phyloP scores from a whole-genome alignment of 331 rosid species.

The Erythrophleum ivorense region DNA sequence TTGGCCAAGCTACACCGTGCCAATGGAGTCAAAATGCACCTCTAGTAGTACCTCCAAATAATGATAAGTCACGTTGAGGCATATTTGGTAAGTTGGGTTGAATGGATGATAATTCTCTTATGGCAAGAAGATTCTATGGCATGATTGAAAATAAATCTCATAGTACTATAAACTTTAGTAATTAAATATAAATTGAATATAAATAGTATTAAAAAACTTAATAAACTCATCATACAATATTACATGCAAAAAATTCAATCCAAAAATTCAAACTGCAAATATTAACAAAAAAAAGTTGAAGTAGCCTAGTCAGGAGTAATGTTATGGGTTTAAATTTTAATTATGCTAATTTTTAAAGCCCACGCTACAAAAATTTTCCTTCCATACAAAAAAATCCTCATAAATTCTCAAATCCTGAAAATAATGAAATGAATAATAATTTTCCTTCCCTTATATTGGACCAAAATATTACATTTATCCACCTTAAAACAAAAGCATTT shows the following conservation, averaged over 20 bases:
- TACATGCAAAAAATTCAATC: not conserved
- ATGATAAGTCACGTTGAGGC: not conserved
- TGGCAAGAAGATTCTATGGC: not conserved
- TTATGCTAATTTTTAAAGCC: too few species aligned
- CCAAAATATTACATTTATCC: not conserved
- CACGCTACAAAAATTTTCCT: too few species aligned
- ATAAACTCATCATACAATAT: too few species aligned
- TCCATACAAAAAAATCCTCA: too few species aligned
- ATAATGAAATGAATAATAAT: not conserved
- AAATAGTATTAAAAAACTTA: not conserved
- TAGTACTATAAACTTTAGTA: not conserved
- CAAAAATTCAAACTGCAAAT: too few species aligned
- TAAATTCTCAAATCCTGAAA: not conserved
- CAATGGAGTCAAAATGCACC: not conserved
- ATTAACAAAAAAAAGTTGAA: too few species aligned
- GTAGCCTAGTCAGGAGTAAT: too few species aligned
- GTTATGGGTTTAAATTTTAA: too few species aligned
- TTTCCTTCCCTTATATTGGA: not conserved
- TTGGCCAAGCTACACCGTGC: too few species aligned
- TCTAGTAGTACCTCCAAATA: not conserved
- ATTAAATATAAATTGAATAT: too few species aligned
- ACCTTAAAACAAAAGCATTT: not conserved
- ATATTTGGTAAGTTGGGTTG: not conserved
- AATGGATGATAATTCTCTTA: not conserved
- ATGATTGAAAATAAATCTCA: not conserved